Conservation (phyloP, 148 eudicot genomes). For the Spergularia marina region DNA sequence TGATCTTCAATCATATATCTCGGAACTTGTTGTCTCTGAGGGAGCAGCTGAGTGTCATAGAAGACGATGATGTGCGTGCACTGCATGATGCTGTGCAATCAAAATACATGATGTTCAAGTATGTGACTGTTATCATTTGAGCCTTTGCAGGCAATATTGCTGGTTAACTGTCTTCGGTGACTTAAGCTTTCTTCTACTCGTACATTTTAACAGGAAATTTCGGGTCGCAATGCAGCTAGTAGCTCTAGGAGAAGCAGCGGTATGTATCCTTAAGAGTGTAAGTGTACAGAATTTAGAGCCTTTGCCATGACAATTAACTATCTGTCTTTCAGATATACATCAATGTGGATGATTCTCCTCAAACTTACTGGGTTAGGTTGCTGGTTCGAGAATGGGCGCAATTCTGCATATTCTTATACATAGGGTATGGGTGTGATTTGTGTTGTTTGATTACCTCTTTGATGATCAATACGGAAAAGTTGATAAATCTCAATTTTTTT, state of each 20-base stretch:
- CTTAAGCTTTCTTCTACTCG: conserved; percentile 15
- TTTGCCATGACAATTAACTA: not conserved
- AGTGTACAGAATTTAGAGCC: not conserved
- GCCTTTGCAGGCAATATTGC: not conserved
- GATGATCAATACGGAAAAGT: not conserved
- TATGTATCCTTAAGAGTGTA: conserved; percentile 24
- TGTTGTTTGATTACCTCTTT: not conserved
- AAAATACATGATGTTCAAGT: conserved; percentile 89
- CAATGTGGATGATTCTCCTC: conserved; percentile 61
- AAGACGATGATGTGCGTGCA: conserved; percentile 68
- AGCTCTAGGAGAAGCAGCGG: conserved; percentile 76
- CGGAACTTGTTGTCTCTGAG: conserved; percentile 64
- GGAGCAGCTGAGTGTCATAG: conserved; percentile 68
- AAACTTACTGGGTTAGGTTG: conserved; percentile 79
- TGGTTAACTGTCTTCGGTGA: not conserved
- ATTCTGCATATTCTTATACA: conserved; percentile 73
- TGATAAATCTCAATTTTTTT: not conserved
- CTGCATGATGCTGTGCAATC: conserved; percentile 76
- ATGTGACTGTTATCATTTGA: conserved; percentile 24
- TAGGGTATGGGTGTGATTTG: conserved; percentile 55
- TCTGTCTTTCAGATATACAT: conserved; percentile 58
- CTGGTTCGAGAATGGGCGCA: conserved; percentile 86
- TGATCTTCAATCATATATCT: conserved; percentile 79
- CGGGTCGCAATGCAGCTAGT: conserved; percentile 77
- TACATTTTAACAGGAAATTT: conserved; percentile 64